Conservation (phyloP, 2,329 filamentous ascomycete species). For the Botryosphaeria agaves region DNA sequence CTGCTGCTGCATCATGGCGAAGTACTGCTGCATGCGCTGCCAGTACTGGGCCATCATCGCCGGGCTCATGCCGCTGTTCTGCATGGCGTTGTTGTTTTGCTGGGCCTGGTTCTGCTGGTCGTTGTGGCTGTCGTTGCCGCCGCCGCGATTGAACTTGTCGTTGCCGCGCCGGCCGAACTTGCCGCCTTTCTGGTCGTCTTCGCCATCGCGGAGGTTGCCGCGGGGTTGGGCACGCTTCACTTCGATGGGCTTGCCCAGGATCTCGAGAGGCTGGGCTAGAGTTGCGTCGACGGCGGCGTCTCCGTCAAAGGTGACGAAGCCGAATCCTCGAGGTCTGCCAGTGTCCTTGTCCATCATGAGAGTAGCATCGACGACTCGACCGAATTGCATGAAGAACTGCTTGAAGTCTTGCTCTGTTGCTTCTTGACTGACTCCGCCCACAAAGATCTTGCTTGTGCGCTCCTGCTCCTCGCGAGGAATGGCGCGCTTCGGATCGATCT, state of each 20-base stretch:
- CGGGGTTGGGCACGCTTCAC: conserved; percentile 96
- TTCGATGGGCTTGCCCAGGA: conserved; percentile 90
- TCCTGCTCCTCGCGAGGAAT: conserved; percentile 97
- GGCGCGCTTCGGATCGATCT: conserved; percentile 97
- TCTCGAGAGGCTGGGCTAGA: conserved; percentile 68
- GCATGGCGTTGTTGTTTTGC: conserved; percentile 15
- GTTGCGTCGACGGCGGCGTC: conserved; percentile 90
- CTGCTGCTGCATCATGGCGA: conserved; percentile 85
- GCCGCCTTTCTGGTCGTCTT: conserved; percentile 45
- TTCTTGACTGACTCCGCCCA: conserved; percentile 93
- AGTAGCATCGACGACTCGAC: conserved; percentile 88
- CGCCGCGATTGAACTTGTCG: conserved; percentile 16
- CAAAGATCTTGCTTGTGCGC: conserved; percentile 96
- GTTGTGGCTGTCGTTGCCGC: conserved; percentile 14
- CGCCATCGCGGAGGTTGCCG: conserved; percentile 84
- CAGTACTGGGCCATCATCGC: conserved; percentile 98
- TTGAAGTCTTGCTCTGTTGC: conserved; percentile 93
- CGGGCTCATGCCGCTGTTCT: conserved; percentile 66
- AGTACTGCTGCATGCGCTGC: conserved; percentile 96
- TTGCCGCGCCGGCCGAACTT: conserved; percentile 20
- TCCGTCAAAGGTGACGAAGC: conserved; percentile 95
- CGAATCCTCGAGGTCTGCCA: conserved; percentile 87
- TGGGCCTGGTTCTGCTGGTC: conserved; percentile 30
- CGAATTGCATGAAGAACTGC: conserved; percentile 92
- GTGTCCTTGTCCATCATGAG: conserved; percentile 99